Percentiles rank a stretch among this genome's conserved stretches.
Conservation (phyloP, 2,329 filamentous ascomycete genomes). For the Alternaria dauci region DNA sequence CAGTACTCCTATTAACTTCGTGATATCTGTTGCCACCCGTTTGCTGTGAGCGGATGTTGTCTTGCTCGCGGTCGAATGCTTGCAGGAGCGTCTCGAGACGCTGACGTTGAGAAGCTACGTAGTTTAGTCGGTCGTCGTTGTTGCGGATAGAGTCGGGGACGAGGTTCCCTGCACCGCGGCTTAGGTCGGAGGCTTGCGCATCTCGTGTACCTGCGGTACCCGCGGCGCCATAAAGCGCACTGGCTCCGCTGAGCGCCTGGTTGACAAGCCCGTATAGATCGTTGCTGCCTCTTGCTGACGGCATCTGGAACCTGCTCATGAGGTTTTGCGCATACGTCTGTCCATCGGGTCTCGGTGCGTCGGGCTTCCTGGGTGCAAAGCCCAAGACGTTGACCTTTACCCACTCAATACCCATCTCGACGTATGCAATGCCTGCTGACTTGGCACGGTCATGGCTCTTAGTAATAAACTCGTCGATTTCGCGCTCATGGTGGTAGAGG, state of each 20-base stretch:
- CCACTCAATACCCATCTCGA: constrained; percentile 58
- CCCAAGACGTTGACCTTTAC: constrained; percentile 82
- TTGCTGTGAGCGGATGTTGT: constrained; percentile 58
- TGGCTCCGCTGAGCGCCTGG: constrained; percentile 73
- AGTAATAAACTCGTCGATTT: constrained; percentile 91
- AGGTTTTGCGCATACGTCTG: constrained; percentile 78
- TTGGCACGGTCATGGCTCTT: constrained; percentile 80
- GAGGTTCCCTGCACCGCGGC: constrained; percentile 65
- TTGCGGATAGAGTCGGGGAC: constrained; percentile 74
- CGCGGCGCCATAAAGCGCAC: constrained; percentile 55
- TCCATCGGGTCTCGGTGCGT: constrained; percentile 58
- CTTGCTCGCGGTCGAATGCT: constrained; percentile 81
- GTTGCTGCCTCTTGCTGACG: constrained; percentile 68
- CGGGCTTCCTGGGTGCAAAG: constrained; percentile 63
- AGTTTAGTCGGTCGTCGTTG: constrained; percentile 73
- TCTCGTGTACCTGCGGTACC: constrained; percentile 40
- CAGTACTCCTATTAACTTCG: constrained; percentile 42
- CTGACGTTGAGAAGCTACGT: constrained; percentile 81
- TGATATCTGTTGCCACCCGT: constrained; percentile 57
- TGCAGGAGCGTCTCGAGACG: constrained; percentile 76
- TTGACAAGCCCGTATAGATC: constrained; percentile 84
- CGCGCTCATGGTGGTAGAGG: constrained; percentile 82
- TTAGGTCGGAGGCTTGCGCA: constrained; percentile 60
- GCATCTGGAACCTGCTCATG: constrained; percentile 86
- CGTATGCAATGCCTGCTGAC: constrained; percentile 72